A percentile compares a stretch with the other conserved stretches of the same genome.
Evolutionary conservation across 169 alveolate genomes (phyloP).

Genomic region (Eimeria nieschulzi): DNA sequence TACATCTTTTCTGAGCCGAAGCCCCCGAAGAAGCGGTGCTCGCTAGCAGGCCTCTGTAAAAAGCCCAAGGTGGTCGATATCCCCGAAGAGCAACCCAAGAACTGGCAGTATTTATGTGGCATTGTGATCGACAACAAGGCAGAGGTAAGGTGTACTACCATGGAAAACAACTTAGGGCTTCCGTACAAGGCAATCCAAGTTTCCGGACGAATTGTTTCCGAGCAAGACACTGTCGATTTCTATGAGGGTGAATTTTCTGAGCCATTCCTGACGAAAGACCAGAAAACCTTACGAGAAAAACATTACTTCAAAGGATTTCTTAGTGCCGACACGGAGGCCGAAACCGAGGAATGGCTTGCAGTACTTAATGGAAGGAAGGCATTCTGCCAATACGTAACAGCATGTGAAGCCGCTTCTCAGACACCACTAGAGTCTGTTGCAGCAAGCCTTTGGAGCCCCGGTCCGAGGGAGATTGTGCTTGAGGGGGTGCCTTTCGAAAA

Average conservation of each 20-base stretch:
- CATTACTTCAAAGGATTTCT: constrained; percentile 42
- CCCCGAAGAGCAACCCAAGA: neutral
- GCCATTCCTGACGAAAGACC: neutral
- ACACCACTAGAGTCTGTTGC: constrained; percentile 32
- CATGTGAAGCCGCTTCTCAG: constrained; percentile 3
- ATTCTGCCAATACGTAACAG: constrained; percentile 33
- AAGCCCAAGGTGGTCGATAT: neutral
- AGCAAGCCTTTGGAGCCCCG: constrained; percentile 49
- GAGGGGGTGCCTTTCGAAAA: constrained; percentile 30
- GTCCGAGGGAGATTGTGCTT: constrained; percentile 60
- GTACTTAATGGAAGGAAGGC: constrained; percentile 48
- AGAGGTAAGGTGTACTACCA: constrained; percentile 10
- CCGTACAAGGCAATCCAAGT: constrained; percentile 52
- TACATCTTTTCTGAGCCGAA: neutral
- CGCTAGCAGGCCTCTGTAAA: constrained; percentile 12
- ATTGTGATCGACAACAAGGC: constrained; percentile 44
- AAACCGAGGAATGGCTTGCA: constrained; percentile 46
- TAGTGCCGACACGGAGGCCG: constrained; percentile 54
- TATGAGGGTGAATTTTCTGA: no score
- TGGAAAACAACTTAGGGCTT: neutral
- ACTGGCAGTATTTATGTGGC: constrained; percentile 47
- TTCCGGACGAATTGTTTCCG: constrained; percentile 37
- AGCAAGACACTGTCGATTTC: neutral
- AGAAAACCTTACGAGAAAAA: constrained; percentile 21
- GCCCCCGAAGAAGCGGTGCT: neutral